Evolutionary conservation across 495 filamentous ascomycete species (phyloP).

Genomic region (Diplogelasinospora grovesii): DNA sequence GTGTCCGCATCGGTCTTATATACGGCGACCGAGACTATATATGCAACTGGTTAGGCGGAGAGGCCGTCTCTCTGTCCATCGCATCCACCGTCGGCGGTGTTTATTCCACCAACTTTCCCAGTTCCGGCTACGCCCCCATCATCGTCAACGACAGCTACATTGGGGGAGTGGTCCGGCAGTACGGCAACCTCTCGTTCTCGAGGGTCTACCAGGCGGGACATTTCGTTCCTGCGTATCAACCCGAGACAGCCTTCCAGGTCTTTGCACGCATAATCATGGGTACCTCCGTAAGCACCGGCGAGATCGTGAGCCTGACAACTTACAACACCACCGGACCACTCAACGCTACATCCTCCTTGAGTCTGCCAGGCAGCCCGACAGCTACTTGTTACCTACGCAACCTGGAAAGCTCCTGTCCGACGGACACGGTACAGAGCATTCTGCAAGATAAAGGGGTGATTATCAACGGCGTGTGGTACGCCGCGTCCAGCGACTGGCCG

Average conservation of each 20-base stretch:
- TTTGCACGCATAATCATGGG: conserved; percentile 59
- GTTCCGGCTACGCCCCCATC: conserved; percentile 49
- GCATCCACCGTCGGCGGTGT: conserved; percentile 27
- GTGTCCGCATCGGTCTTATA: conserved; percentile 61
- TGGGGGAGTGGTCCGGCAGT: conserved; percentile 60
- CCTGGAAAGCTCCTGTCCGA: conserved; percentile 43
- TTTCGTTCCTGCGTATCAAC: conserved; percentile 65
- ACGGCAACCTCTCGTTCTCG: conserved; percentile 62
- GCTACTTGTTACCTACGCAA: conserved; percentile 53
- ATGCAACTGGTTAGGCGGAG: conserved; percentile 63
- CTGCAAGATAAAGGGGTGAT: conserved; percentile 35
- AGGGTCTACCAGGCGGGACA: conserved; percentile 67
- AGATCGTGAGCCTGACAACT: conserved; percentile 36
- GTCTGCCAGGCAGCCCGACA: conserved; percentile 32
- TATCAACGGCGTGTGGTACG: conserved; percentile 49
- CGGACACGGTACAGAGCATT: conserved; percentile 40
- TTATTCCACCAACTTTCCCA: conserved; percentile 30
- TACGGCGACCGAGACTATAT: conserved; percentile 62
- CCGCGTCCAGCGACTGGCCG: conserved; percentile 33
- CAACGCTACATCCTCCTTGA: conserved; percentile 39
- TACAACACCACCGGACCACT: conserved; percentile 49
- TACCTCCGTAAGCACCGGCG: conserved; percentile 55
- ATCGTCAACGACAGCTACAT: conserved; percentile 46
- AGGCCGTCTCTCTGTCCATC: conserved; percentile 51
- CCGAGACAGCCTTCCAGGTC: conserved; percentile 54